Percentiles rank a stretch among this genome's conserved stretches.
Conservation (phyloP, 1,284 basidiomycete genomes). For the Ceratobasidium sp. region DNA sequence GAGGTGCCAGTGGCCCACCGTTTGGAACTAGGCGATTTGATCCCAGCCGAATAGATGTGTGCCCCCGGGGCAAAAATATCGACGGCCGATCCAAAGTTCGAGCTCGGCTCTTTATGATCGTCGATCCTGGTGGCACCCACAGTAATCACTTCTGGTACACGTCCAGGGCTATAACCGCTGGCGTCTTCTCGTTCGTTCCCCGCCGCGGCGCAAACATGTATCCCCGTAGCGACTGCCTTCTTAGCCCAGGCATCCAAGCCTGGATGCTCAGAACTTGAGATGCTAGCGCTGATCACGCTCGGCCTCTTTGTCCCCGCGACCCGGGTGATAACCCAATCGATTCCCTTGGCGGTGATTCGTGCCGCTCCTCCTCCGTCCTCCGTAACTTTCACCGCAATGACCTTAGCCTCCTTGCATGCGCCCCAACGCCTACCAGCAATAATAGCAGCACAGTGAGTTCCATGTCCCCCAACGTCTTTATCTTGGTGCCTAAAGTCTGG, state of each 20-base stretch:
- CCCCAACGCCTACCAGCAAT: no score
- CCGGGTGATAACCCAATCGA: constrained; percentile 42
- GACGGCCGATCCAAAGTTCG: constrained; percentile 55
- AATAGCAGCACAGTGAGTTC: background rate
- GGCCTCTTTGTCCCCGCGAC: constrained; percentile 34
- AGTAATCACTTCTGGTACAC: constrained; percentile 56
- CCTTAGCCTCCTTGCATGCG: constrained; percentile 48
- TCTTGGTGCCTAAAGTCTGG: no score
- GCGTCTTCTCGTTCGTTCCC: constrained; percentile 56
- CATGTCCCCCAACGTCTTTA: no score
- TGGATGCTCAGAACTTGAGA: constrained; percentile 45
- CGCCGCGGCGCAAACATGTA: constrained; percentile 49
- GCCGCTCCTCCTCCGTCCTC: constrained; percentile 94
- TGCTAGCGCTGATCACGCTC: constrained; percentile 48
- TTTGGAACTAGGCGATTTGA: constrained; percentile 29
- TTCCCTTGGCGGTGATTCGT: constrained; percentile 62
- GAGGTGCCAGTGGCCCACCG: constrained; percentile 47
- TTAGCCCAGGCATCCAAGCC: constrained; percentile 33
- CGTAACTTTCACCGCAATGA: constrained; percentile 98
- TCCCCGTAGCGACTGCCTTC: constrained; percentile 33
- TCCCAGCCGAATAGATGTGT: constrained; percentile 53
- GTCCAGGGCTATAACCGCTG: constrained; percentile 57
- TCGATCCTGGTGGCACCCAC: constrained; percentile 58
- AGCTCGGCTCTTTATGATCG: constrained; percentile 66
- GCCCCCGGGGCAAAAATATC: constrained; percentile 60